phyloP scores from a whole-genome alignment of 805 yeast genomes.

The Priceomyces medius region DNA sequence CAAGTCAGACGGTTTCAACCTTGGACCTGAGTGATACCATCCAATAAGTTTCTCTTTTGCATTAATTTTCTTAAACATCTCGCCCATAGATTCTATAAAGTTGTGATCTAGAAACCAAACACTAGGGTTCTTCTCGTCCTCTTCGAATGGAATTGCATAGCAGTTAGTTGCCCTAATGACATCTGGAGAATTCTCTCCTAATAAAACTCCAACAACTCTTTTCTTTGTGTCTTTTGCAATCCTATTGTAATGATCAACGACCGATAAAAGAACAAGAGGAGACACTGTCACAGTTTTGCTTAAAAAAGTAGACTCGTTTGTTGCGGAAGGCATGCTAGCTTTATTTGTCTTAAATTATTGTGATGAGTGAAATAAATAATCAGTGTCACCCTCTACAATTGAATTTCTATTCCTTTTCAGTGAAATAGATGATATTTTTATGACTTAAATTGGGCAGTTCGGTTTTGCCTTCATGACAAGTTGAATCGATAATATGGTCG shows the following conservation, averaged over 20 bases:
- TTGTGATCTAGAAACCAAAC: conserved; percentile 98
- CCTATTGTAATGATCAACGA: conserved; percentile 92
- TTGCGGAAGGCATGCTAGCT: conserved; percentile 20
- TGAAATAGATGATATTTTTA: not conserved
- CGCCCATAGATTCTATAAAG: conserved; percentile 93
- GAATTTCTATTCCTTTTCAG: not conserved
- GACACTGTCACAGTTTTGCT: conserved; percentile 80
- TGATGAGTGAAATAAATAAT: not conserved
- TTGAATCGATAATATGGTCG: not conserved
- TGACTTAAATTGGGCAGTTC: not conserved
- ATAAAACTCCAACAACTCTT: conserved; percentile 89
- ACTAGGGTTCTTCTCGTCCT: conserved; percentile 84
- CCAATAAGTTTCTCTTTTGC: conserved; percentile 96
- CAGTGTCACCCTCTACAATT: not conserved
- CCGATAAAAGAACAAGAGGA: conserved; percentile 89
- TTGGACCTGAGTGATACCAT: conserved; percentile 99
- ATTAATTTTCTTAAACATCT: conserved; percentile 95
- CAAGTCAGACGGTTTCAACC: conserved; percentile 80
- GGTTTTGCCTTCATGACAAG: not conserved
- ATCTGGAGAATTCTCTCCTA: conserved; percentile 70
- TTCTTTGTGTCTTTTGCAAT: conserved; percentile 68
- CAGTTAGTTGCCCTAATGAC: conserved; percentile 80
- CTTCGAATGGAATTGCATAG: conserved; percentile 97
- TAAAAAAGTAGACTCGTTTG: conserved; percentile 39
- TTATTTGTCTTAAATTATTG: not conserved